Evolutionary conservation across 1,139 yeast genomes (phyloP), one percentile per base, ranked within the genome.

Genomic region (Cylindricascospora bacillispora): DNA sequence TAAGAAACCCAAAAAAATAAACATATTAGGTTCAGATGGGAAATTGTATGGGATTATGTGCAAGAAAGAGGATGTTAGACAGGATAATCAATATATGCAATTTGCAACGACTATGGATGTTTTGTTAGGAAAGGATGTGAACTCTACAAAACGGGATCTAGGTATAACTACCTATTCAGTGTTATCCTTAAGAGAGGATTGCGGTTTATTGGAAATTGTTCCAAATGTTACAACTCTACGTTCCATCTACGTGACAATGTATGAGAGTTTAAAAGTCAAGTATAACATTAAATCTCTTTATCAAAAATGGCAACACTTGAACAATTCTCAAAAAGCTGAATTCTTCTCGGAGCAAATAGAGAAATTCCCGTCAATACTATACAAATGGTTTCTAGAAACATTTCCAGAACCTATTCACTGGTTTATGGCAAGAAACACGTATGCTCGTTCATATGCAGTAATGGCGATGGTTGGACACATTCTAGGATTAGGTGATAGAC

Each of bases 401-500:
- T 86, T 85, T 46, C 83, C 97, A 0, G 94, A 86, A 40, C 95
- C 98, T 0, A 68, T 76, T 9, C 63, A 73, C 1, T 92, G 98
- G 98, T 77, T 83, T 38, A 66, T 67, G 30, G 82, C 92, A 1
- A 62, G 97, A 34, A 75, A 75, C 28, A 62, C 66, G 16, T 92
- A 71, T 49, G 73, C 82, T 0, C 63, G 94, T 31, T 75, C 95
- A 0, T 62, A 82, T 16, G 95, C 97, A 0, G 98, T 86, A 1
- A 92, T 92, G 98, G 86, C 97, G 0, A 85, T 92, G 63, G 93
- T 89, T 5, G 98, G 99, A 0, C 83, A 81, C 50, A 73, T 89
- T 34, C 63, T 79, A 26, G 92, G 94, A 5, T 65, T 92, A 29
- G 99, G 99, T 13, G 99, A 92, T 54, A 65, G 99, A 18, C 99